Conservation (phyloP, 2,329 filamentous ascomycete genomes). For the Juglanconis sp. region DNA sequence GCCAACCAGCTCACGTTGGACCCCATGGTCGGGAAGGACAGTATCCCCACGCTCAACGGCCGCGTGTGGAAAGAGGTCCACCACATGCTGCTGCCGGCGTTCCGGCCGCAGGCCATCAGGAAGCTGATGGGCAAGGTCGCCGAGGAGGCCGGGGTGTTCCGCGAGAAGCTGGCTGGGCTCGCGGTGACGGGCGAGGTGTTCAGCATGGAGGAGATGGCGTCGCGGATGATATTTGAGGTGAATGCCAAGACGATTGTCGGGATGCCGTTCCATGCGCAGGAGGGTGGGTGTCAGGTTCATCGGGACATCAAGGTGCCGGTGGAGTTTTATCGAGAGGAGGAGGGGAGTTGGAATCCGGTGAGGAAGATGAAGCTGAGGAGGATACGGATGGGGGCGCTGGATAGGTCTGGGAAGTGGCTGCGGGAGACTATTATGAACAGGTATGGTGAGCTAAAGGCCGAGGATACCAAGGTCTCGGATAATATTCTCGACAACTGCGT, state of each 20-base stretch:
- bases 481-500: slow-evolving; percentile 4
- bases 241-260: background rate
- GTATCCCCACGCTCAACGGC: background rate
- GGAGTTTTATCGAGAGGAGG: background rate
- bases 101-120: background rate
- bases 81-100: background rate
- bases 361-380: background rate
- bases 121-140: background rate
- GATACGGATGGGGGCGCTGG: background rate
- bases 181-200: background rate
- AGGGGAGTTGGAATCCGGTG: background rate
- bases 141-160: background rate
- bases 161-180: background rate
- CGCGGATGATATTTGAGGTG: background rate
- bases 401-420: background rate
- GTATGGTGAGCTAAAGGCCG: background rate
- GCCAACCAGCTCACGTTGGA: background rate
- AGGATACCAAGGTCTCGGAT: background rate
- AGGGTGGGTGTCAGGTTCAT: background rate
- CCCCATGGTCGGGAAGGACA: background rate
- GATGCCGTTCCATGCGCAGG: background rate
- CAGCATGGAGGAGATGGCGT: background rate
- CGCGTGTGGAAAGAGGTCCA: background rate
- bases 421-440: background rate
- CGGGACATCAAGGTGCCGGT: background rate